Evolutionary conservation across 352 stramenopile genomes (phyloP).

Genomic region (Thraustotheca clavata): DNA sequence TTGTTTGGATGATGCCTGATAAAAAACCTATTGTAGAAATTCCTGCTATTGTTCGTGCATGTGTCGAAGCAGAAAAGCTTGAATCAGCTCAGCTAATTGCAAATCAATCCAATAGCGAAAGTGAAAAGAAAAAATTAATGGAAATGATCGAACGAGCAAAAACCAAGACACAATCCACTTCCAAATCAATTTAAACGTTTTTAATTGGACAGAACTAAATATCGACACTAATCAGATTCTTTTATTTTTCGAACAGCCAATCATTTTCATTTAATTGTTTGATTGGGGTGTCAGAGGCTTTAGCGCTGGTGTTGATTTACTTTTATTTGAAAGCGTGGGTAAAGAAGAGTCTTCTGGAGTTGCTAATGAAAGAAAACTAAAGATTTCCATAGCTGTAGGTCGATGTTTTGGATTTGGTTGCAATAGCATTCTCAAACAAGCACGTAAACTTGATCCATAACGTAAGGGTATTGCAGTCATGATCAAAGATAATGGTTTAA

Average conservation of each 20-base stretch:
- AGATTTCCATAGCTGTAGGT: slow-evolving; percentile 4
- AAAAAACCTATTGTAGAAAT: not conserved
- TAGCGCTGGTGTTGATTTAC: not conserved
- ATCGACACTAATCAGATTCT: no score
- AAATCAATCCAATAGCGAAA: not conserved
- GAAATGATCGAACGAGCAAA: slow-evolving; percentile 1
- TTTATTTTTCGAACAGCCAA: no score
- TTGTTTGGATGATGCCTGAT: slow-evolving; percentile 13
- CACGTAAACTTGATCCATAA: slow-evolving; percentile 12
- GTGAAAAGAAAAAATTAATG: not conserved
- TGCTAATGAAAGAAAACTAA: slow-evolving; percentile 15
- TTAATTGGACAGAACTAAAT: no score
- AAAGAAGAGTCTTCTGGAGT: not conserved
- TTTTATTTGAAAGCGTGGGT: not conserved
- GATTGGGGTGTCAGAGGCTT: not conserved
- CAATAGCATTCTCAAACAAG: slow-evolving; percentile 15
- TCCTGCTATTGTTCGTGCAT: not conserved
- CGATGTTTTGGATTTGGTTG: slow-evolving; percentile 7
- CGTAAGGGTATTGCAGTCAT: slow-evolving; percentile 17
- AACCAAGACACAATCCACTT: not conserved
- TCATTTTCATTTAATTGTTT: not conserved
- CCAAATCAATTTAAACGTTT: no score
- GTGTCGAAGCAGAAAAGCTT: slow-evolving; percentile 7
- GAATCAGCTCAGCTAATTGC: slow-evolving; percentile 6
- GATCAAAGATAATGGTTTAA: slow-evolving; percentile 2